Conservation (phyloP, 2,329 filamentous ascomycete species). For the Didymella segeticola region DNA sequence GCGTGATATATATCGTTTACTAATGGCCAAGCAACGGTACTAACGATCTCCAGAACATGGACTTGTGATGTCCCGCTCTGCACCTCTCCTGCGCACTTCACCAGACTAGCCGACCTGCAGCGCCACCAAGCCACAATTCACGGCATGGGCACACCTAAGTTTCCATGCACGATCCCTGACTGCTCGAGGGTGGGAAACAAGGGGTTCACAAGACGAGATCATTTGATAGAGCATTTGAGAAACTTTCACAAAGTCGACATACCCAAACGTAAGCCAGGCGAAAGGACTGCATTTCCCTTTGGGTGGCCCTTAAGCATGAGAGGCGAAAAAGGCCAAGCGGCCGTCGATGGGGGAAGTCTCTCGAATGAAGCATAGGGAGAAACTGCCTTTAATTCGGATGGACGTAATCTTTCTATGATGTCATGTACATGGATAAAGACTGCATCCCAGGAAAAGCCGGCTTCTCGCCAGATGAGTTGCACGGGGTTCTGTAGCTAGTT, state of each 20-base stretch:
- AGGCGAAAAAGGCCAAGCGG: background rate
- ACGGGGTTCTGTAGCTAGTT: too few species aligned
- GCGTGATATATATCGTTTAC: too few species aligned
- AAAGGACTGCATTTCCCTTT: conserved; percentile 40
- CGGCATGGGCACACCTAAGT: conserved; percentile 37
- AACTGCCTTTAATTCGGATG: too few species aligned
- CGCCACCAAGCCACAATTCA: conserved; percentile 47
- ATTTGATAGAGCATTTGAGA: conserved; percentile 63
- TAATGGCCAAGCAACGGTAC: background rate
- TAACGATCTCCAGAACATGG: conserved; percentile 32
- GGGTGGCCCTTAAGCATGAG: conserved; percentile 27
- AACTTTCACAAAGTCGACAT: conserved; percentile 61
- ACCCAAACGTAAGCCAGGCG: conserved; percentile 47
- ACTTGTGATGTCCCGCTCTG: conserved; percentile 40
- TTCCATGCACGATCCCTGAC: conserved; percentile 38
- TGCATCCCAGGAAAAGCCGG: too few species aligned
- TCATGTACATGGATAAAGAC: too few species aligned
- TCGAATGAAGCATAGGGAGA: too few species aligned
- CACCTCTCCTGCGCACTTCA: conserved; percentile 44
- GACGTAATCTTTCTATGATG: too few species aligned
- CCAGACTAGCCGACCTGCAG: conserved; percentile 45
- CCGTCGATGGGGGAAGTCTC: background rate
- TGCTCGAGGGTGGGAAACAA: conserved; percentile 44
- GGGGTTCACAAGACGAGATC: conserved; percentile 64
- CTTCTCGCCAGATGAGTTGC: too few species aligned